Evolutionary conservation across 176 grass and related monocot species (phyloP).

Genomic region (Raddia distichophylla): DNA sequence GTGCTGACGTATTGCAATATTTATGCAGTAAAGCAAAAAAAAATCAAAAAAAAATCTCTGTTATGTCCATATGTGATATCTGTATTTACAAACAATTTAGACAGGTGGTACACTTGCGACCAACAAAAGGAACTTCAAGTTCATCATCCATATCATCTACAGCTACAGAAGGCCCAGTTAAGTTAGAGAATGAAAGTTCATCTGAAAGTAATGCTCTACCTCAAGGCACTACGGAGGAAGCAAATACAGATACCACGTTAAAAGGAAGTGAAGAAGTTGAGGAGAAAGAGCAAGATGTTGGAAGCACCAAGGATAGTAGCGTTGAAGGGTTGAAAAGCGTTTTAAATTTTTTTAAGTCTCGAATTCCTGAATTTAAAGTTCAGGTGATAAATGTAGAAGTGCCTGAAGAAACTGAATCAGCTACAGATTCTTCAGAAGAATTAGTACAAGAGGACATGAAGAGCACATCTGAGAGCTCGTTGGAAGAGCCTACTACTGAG

Average conservation of each 20-base stretch:
- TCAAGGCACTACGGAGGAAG: slow-evolving; percentile 35
- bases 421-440: slow-evolving; percentile 52
- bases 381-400: slow-evolving; percentile 61
- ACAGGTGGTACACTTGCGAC: slow-evolving; percentile 82
- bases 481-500: slow-evolving; percentile 46
- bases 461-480: slow-evolving; percentile 48
- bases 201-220: slow-evolving; percentile 36
- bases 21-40: slow-evolving; percentile 18
- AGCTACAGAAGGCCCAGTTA: slow-evolving; percentile 45
- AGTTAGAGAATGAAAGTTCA: slow-evolving; percentile 41
- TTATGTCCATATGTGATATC: slow-evolving; percentile 45
- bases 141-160: slow-evolving; percentile 39
- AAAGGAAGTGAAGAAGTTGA: slow-evolving; percentile 46
- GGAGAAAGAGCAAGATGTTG: slow-evolving; percentile 47
- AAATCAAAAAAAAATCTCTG: background rate
- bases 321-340: slow-evolving; percentile 67
- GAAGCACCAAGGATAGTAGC: slow-evolving; percentile 53
- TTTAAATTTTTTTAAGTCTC: slow-evolving; percentile 74
- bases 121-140: slow-evolving; percentile 61
- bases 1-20: slow-evolving; percentile 39
- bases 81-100: slow-evolving; percentile 61
- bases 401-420: slow-evolving; percentile 61
- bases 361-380: slow-evolving; percentile 84
- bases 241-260: slow-evolving; percentile 38
- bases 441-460: slow-evolving; percentile 67